A percentile compares a stretch with the other conserved stretches of the same genome.
phyloP scores from a whole-genome alignment of 2,329 filamentous ascomycete genomes.

The Acarospora socialis region DNA sequence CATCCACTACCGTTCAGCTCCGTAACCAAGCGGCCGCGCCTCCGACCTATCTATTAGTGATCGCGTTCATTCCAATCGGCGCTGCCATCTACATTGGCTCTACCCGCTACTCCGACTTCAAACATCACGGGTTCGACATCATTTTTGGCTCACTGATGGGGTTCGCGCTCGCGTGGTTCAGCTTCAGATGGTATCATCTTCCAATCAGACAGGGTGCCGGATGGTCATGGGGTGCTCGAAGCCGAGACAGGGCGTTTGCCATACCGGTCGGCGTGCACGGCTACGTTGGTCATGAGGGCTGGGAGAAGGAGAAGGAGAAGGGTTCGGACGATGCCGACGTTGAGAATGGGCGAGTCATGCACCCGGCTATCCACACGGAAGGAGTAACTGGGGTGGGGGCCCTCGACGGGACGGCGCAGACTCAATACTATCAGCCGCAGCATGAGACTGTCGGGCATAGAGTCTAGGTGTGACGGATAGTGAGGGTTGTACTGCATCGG shows the following conservation, averaged over 20 bases:
- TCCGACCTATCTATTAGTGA: conserved; percentile 60
- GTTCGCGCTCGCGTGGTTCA: conserved; percentile 52
- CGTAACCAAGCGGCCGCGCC: conserved; percentile 68
- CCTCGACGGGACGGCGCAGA: too few species aligned
- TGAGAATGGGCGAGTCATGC: too few species aligned
- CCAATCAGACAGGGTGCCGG: conserved; percentile 66
- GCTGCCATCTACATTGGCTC: conserved; percentile 68
- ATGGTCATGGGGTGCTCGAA: conserved; percentile 79
- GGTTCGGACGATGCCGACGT: too few species aligned
- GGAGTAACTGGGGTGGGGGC: too few species aligned
- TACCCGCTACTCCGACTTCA: conserved; percentile 76
- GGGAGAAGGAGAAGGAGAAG: too few species aligned
- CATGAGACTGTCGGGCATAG: too few species aligned
- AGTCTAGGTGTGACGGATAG: too few species aligned
- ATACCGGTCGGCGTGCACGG: too few species aligned
- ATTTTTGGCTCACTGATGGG: conserved; percentile 74
- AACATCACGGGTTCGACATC: conserved; percentile 88
- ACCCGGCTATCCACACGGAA: too few species aligned
- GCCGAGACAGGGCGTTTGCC: conserved; percentile 58
- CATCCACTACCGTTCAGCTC: conserved; percentile 32
- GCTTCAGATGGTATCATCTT: conserved; percentile 76
- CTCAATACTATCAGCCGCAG: too few species aligned
- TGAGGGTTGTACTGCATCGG: too few species aligned
- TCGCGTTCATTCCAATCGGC: conserved; percentile 58
- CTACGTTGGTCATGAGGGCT: too few species aligned